Conservation (phyloP, 208 protist species). For the Leptomonas pyrrhocoris region DNA sequence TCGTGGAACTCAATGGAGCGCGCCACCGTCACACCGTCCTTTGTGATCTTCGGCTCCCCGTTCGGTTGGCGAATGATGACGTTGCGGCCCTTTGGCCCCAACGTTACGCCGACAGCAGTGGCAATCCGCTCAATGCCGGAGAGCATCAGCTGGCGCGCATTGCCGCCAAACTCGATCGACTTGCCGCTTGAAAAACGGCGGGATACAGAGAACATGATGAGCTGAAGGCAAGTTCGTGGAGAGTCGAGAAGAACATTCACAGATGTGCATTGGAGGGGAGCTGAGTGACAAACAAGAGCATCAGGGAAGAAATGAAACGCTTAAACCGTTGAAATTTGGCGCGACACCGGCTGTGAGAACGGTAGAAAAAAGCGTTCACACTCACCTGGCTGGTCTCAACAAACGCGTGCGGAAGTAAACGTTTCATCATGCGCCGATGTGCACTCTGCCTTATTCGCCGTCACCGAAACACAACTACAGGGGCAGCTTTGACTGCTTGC, state of each 20-base stretch:
- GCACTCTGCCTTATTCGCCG: too few species aligned
- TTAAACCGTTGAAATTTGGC: too few species aligned
- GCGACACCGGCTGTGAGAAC: too few species aligned
- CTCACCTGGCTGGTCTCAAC: too few species aligned
- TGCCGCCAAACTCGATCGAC: slow-evolving; percentile 96
- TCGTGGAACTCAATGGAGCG: slow-evolving; percentile 99
- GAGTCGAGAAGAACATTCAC: too few species aligned
- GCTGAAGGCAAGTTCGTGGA: background rate
- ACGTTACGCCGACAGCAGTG: slow-evolving; percentile 97
- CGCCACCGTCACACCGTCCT: slow-evolving; percentile 99
- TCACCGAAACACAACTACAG: too few species aligned
- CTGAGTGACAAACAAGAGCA: slow-evolving; percentile 5
- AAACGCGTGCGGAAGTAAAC: too few species aligned
- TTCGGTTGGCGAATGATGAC: slow-evolving; percentile 98
- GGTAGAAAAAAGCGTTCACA: too few species aligned
- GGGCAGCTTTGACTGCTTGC: too few species aligned
- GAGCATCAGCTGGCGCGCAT: slow-evolving; percentile 95
- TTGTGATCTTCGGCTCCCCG: slow-evolving; percentile 99
- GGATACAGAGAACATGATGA: slow-evolving; percentile 38
- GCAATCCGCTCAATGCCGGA: slow-evolving; percentile 97
- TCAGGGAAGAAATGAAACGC: background rate
- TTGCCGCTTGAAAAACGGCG: slow-evolving; percentile 72
- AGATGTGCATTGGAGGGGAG: too few species aligned
- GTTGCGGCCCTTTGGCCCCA: slow-evolving; percentile 99
- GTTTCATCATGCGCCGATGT: too few species aligned